These are phyloP conservation scores for Aureobasidium sp. DNA, from an alignment of 2,329 filamentous ascomycete species.

Conservation along the genomic window DNA sequence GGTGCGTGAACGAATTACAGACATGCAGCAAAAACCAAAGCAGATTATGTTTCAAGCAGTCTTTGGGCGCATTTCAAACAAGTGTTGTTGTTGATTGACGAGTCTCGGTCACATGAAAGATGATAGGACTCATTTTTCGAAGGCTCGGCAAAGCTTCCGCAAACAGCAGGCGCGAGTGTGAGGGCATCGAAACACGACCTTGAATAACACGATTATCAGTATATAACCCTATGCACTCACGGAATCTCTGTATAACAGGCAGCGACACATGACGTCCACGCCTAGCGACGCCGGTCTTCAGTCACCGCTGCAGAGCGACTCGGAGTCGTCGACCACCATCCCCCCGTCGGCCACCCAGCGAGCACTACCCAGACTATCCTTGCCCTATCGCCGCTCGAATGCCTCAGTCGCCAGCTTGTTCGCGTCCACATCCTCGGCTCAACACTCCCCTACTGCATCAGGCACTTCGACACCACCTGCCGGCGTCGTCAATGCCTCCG, in stretches of 20 bases:
- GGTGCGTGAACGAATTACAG: not conserved
- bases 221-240: not conserved
- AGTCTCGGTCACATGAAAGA: slow-evolving; percentile 9
- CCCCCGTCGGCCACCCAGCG: slow-evolving; percentile 55
- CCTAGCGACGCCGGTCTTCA: slow-evolving; percentile 52
- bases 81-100: not conserved
- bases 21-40: not conserved
- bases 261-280: slow-evolving; percentile 55
- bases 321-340: slow-evolving; percentile 50
- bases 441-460: slow-evolving; percentile 33
- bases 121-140: slow-evolving; percentile 5
- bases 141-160: slow-evolving; percentile 13
- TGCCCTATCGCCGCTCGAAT: slow-evolving; percentile 49
- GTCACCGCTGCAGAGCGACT: slow-evolving; percentile 62
- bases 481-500: slow-evolving; percentile 31
- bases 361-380: slow-evolving; percentile 37
- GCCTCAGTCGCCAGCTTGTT: slow-evolving; percentile 47
- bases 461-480: slow-evolving; percentile 37
- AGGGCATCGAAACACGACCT: not conserved
- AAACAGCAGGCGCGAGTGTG: slow-evolving; percentile 1
- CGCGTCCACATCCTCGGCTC: slow-evolving; percentile 42
- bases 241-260: not conserved
- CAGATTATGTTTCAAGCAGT: not conserved
- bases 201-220: too few species aligned
- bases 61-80: not conserved